Base-by-base conservation (phyloP, 78 protist genomes). In the Polysphondylium violaceum region DNA sequence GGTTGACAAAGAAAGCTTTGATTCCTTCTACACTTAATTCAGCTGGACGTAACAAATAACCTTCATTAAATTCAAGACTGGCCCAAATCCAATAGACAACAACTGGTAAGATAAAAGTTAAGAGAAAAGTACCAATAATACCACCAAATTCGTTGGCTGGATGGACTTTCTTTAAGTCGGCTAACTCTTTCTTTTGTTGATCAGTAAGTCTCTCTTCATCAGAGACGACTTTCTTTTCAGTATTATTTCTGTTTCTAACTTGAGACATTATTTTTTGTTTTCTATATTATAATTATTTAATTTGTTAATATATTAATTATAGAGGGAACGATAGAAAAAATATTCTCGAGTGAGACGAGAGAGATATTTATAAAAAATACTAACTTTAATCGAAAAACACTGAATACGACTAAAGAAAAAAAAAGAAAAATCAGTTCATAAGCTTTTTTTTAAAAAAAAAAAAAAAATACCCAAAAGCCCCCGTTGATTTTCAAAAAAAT, bases 71-170 rank as follows among this genome's bases (percentile, higher is more conserved):
- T 27, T 79, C 77, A 33, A 79, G 8, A 1, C 71, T 53, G 4
- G 76, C 88, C 88, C 88, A 79, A n/a, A 79, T 59, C 88, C 88
- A 79, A 72, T 79, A 79, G 68, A 79, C 68, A 11, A 79, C 47
- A 72, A 79, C 68, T 64, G 88, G 88, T n/a, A 79, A 44, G 38
- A 44, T 23, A 38, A 79, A 79, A 40, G 23, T 79, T 11, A 79
- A 35, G 12, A 79, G 38, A n/a, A 59, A 23, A 21, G 88, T 79
- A 53, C 88, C 88, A 55, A 79, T 38, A 72, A 38, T 31, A 67
- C 88, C 88, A 67, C 88, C 88, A 25, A 79, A 79, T 67, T 79
- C 88, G 2, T 67, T 67, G 29, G 88, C 88, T 21, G 56, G 58
- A 59, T 17, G 59, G 21, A 59, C 41, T 58, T 79, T 79, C 43